Evolutionary conservation across 768 basidiomycete species (phyloP).

Genomic region (Mycena sanguinolenta): DNA sequence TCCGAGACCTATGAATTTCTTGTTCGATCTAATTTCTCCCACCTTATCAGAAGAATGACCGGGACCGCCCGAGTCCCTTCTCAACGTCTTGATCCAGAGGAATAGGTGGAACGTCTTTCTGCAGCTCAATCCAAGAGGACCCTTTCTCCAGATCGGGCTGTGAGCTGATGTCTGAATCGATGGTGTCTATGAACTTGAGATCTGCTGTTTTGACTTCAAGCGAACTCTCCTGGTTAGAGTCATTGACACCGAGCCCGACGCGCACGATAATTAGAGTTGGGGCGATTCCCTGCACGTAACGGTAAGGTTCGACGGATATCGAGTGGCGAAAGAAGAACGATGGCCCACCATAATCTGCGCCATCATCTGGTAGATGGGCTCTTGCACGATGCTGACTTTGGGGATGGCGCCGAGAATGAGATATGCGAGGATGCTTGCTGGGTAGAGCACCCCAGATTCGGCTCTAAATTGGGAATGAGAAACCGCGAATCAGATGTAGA

Average conservation of each 20-base stretch:
- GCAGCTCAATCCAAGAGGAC: no score
- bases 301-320: neutral
- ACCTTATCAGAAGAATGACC: no score
- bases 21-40: no score
- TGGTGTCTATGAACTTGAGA: no score
- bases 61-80: no score
- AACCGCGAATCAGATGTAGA: neutral
- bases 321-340: neutral
- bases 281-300: slow-evolving; percentile 44
- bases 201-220: no score
- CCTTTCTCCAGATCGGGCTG: no score
- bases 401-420: slow-evolving; percentile 25
- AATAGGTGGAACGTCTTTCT: no score
- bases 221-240: no score
- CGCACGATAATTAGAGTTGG: slow-evolving; percentile 51
- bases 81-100: no score
- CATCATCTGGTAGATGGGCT: slow-evolving; percentile 39
- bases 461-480: slow-evolving; percentile 36
- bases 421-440: slow-evolving; percentile 44
- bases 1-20: no score
- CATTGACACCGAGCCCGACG: slow-evolving; percentile 44
- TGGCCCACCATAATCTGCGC: slow-evolving; percentile 46
- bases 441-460: slow-evolving; percentile 49
- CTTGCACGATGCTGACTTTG: neutral
- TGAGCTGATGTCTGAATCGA: no score